Base-by-base conservation (phyloP, 164 flowering plant species). In the Umbellularia californica region DNA sequence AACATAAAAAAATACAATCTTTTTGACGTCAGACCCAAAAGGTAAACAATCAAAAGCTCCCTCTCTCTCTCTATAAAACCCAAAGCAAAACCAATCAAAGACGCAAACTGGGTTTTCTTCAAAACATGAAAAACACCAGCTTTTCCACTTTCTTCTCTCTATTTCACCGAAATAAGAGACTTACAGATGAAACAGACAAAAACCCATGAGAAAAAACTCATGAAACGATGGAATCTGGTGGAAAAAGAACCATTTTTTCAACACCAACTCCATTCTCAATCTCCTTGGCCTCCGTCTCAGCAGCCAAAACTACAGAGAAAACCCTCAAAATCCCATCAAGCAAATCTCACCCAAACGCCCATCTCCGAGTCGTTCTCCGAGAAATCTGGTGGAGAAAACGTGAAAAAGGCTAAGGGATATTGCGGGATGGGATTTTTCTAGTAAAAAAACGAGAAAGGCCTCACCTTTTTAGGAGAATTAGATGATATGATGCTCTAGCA, bases 341-440 rank as follows among this genome's bases (percentile, higher is more conserved):
- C 11, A 58, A 71, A 41, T 52, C 51, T 69, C 55, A 69, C 23
- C 24, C 60, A 19, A 69, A 47, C 35, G 24, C 52, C 51, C 55
- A 28, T 35, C 17, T 47, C 71, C 71, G 71, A 69, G 52, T 47
- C 71, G 41, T 24, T 69, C 71, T 60, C 65, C 50, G 63, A 71
- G 27, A 71, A 71, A 71, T 71, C 74, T 58, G 69, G 69, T 27
- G 30, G 50, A 66, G 69, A 27, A 66, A 66, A 66, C 69, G 69
- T 66, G 69, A 50, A 66, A 66, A 19, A 30, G 69, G 60, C n/a
- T 5, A 55, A 55, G 60, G n/a, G 60, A 55, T 55, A 55, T 55
- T 15, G 20, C 20, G 60, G 60, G 60, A 55, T 55, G 60, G 60
- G 60, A 55, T 55, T 55, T 55, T 55, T 55, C 60, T 55, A 55